Conservation (phyloP, 129 eudicot species). For the Helianthus tuberosus region DNA sequence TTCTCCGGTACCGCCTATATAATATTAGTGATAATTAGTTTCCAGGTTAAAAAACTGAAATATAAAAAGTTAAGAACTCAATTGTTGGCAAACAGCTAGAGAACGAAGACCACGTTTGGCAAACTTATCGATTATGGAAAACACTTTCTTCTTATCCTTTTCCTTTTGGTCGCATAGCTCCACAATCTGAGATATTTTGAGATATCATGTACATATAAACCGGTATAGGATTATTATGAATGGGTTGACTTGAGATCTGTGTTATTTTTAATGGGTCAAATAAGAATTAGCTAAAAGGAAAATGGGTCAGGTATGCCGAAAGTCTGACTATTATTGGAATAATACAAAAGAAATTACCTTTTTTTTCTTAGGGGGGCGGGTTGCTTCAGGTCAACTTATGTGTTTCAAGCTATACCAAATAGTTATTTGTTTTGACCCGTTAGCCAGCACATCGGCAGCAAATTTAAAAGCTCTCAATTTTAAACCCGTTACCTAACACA, state of each 20-base stretch:
- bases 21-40: constrained; percentile 9
- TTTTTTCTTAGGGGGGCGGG: too few species aligned
- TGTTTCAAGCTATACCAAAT: too few species aligned
- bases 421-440: too few species aligned
- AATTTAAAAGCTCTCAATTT: too few species aligned
- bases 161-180: constrained; percentile 62
- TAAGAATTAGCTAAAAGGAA: too few species aligned
- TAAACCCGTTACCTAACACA: too few species aligned
- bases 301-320: too few species aligned
- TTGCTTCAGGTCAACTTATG: too few species aligned
- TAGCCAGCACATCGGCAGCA: too few species aligned
- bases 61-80: constrained; percentile 9
- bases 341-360: too few species aligned
- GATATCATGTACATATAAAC: not conserved
- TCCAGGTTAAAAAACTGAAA: not conserved
- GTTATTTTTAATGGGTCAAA: too few species aligned
- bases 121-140: constrained; percentile 74
- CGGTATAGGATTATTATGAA: not conserved
- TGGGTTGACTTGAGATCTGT: not conserved
- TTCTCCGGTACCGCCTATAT: constrained; percentile 77
- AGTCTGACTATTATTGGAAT: too few species aligned
- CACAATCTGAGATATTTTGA: constrained; percentile 49
- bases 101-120: constrained; percentile 96
- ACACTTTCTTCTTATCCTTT: constrained; percentile 62
- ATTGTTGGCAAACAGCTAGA: constrained; percentile 73